Percentiles rank a stretch among this genome's conserved stretches.
Evolutionary conservation across 257 asterid species (phyloP).

Genomic region (Solanum sejunctum): DNA sequence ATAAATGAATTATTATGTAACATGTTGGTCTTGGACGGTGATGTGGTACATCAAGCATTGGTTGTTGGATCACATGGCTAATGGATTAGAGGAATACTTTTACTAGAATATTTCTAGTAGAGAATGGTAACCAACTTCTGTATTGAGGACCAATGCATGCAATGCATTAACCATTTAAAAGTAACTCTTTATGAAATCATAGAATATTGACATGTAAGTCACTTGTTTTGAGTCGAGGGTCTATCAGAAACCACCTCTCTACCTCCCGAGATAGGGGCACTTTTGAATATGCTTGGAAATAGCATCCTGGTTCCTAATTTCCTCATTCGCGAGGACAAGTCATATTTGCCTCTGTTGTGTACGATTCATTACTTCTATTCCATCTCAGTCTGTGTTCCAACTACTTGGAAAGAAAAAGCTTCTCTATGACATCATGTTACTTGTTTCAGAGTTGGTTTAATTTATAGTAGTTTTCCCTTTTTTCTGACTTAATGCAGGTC

Average conservation of each 20-base stretch:
- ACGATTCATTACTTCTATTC: not conserved
- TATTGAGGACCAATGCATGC: not conserved
- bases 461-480: not conserved
- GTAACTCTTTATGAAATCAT: not conserved
- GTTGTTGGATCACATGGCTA: not conserved
- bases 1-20: not conserved
- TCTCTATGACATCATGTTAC: not conserved
- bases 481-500: constrained; percentile 32
- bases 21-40: not conserved
- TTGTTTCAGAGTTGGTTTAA: not conserved
- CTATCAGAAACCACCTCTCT: not conserved
- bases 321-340: not conserved
- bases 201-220: not conserved
- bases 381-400: not conserved
- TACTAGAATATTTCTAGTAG: not conserved
- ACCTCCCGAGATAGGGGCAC: not conserved
- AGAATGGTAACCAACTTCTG: not conserved
- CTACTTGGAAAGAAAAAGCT: not conserved
- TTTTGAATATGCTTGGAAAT: not conserved
- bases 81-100: not conserved
- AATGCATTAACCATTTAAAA: not conserved
- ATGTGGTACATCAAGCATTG: not conserved
- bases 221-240: not conserved
- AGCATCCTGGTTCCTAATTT: not conserved
- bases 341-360: not conserved